Conservation (phyloP, 2,329 filamentous ascomycete genomes). For the Cladosporium austrohemisphaericum region DNA sequence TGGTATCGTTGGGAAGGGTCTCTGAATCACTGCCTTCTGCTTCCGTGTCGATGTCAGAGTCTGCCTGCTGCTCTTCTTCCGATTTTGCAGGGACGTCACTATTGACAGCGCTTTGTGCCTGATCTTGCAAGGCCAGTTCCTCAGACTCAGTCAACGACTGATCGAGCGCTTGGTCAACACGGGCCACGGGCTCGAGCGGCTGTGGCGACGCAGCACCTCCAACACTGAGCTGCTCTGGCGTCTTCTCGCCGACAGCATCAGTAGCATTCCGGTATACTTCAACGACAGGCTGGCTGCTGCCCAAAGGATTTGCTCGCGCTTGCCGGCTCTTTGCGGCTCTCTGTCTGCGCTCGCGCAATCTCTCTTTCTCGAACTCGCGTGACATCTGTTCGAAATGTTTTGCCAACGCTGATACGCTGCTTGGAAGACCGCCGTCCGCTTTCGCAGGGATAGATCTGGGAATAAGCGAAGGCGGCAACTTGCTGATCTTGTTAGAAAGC, state of each 20-base stretch:
- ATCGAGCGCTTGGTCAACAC: conserved; percentile 9
- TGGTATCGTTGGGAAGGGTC: conserved; percentile 67
- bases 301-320: conserved; percentile 80
- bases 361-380: conserved; percentile 92
- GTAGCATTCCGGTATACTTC: conserved; percentile 93
- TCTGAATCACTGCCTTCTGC: conserved; percentile 64
- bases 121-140: conserved; percentile 3
- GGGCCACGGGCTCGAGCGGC: not conserved
- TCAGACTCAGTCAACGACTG: conserved; percentile 2
- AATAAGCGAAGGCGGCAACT: conserved; percentile 67
- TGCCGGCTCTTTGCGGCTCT: conserved; percentile 71
- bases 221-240: conserved; percentile 12
- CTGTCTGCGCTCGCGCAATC: conserved; percentile 78
- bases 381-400: conserved; percentile 96
- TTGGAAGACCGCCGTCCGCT: conserved; percentile 47
- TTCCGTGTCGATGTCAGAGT: conserved; percentile 25
- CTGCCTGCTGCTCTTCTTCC: not conserved
- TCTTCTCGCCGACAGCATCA: conserved; percentile 64
- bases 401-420: conserved; percentile 85
- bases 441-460: conserved; percentile 75
- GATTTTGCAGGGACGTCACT: not conserved
- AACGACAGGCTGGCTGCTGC: conserved; percentile 91
- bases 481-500: conserved; percentile 49
- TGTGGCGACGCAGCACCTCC: not conserved
- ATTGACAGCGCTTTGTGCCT: conserved; percentile 1